Conservation (phyloP, 345 rosid species). For the Erodium maritimum region DNA sequence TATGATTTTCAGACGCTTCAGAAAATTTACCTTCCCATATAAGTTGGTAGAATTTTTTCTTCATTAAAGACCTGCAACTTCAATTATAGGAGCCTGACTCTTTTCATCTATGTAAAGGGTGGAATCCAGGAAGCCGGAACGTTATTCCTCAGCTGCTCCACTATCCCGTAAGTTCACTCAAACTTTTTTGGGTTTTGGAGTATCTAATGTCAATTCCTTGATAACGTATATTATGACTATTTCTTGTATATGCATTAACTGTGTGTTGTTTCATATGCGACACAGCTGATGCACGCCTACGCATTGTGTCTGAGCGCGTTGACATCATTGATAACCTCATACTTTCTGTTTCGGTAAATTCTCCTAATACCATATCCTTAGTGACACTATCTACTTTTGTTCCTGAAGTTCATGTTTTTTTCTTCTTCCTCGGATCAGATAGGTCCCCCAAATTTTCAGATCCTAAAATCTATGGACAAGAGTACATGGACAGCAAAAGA, state of each 20-base stretch:
- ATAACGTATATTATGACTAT: neutral
- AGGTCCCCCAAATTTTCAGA: constrained; percentile 78
- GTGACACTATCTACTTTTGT: constrained; percentile 3
- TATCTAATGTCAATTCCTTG: no score
- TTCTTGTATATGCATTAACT: neutral
- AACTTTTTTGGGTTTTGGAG: no score
- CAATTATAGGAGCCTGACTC: constrained; percentile 7
- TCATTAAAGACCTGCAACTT: no score
- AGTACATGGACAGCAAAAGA: constrained; percentile 75
- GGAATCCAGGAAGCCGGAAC: constrained; percentile 93
- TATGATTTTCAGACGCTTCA: no score
- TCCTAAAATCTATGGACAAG: constrained; percentile 72
- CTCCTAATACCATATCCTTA: constrained; percentile 5
- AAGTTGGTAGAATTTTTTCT: neutral
- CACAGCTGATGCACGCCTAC: constrained; percentile 84
- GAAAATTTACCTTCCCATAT: no score
- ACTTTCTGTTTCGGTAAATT: constrained; percentile 65
- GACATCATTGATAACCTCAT: constrained; percentile 76
- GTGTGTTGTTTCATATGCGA: constrained; percentile 4
- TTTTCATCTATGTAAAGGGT: constrained; percentile 44
- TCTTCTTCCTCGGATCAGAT: constrained; percentile 51
- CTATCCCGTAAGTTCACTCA: constrained; percentile 55
- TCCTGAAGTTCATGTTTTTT: constrained; percentile 10
- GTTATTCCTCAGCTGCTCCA: constrained; percentile 94
- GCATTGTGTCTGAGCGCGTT: constrained; percentile 85